A percentile compares a stretch with the other conserved stretches of the same genome.
Conservation (phyloP, 805 yeast species). For the Pichia kluyveri region DNA sequence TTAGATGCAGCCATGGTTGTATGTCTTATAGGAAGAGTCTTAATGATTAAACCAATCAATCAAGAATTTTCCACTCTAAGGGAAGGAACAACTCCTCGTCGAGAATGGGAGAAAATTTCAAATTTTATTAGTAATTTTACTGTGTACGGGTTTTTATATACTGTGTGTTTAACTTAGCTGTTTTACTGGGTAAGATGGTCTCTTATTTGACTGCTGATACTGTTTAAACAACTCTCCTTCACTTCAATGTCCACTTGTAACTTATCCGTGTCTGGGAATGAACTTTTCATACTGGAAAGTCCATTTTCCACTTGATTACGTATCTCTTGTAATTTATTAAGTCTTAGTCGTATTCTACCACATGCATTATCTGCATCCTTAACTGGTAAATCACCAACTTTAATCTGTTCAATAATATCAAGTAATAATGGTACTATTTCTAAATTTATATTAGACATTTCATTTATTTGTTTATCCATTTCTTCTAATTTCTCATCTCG, state of each 20-base stretch:
- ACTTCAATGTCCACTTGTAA: too few relatives aligned
- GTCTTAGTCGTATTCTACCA: constrained; percentile 36
- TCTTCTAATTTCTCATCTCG: neutral
- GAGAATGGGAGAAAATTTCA: too few relatives aligned
- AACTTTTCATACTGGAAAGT: constrained; percentile 13
- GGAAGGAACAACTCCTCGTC: too few relatives aligned
- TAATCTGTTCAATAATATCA: constrained; percentile 32
- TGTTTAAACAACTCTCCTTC: too few relatives aligned
- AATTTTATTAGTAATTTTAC: too few relatives aligned
- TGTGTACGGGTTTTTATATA: too few relatives aligned
- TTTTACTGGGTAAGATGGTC: too few relatives aligned
- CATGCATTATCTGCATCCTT: constrained; percentile 36
- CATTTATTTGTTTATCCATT: neutral
- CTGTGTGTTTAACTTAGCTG: too few relatives aligned
- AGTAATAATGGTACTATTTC: constrained; percentile 33
- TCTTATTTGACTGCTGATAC: too few relatives aligned
- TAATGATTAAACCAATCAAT: neutral
- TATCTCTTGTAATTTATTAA: constrained; percentile 27
- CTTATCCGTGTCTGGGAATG: too few relatives aligned
- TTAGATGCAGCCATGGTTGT: constrained; percentile 22
- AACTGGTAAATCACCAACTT: constrained; percentile 31
- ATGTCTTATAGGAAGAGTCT: neutral
- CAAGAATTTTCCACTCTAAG: neutral
- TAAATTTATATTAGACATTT: constrained; percentile 5
- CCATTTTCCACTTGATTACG: constrained; percentile 19